These are phyloP conservation scores for Paraphoma chrysanthemicola DNA, from an alignment of 2,329 filamentous ascomycete species.

Conservation along the genomic window DNA sequence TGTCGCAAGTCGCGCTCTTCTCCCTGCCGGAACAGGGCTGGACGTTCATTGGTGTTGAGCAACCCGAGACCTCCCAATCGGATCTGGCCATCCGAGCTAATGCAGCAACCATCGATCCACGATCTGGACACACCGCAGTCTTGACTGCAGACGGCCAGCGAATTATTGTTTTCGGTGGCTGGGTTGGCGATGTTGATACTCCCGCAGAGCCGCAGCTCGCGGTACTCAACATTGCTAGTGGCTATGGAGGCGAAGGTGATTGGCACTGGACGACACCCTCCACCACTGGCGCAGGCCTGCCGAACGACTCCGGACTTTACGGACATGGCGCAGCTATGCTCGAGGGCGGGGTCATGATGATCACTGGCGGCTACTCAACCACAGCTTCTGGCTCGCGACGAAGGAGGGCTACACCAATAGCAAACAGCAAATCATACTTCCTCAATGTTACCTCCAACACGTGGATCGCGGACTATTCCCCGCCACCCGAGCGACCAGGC, in stretches of 20 bases:
- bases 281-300: slow-evolving; percentile 52
- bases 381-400: slow-evolving; percentile 43
- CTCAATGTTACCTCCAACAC: slow-evolving; percentile 67
- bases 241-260: slow-evolving; percentile 67
- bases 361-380: slow-evolving; percentile 65
- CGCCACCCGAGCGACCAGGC: slow-evolving; percentile 44
- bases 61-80: slow-evolving; percentile 54
- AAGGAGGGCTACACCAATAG: slow-evolving; percentile 43
- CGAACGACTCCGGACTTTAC: slow-evolving; percentile 60
- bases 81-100: slow-evolving; percentile 63
- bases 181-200: slow-evolving; percentile 82
- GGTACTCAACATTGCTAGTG: slow-evolving; percentile 75
- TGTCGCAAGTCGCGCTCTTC: slow-evolving; percentile 88
- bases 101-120: slow-evolving; percentile 68
- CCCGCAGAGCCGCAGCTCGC: slow-evolving; percentile 83
- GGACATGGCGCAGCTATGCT: slow-evolving; percentile 69
- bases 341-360: slow-evolving; percentile 67
- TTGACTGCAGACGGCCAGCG: slow-evolving; percentile 78
- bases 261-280: slow-evolving; percentile 75
- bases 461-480: slow-evolving; percentile 65
- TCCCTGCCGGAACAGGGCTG: slow-evolving; percentile 85
- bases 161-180: slow-evolving; percentile 86
- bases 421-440: slow-evolving; percentile 60
- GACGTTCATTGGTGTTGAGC: slow-evolving; percentile 77
- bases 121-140: slow-evolving; percentile 88